These are phyloP conservation scores for Posidonia oceanica DNA, from an alignment of 116 monocot genomes.

Conservation along the genomic window DNA sequence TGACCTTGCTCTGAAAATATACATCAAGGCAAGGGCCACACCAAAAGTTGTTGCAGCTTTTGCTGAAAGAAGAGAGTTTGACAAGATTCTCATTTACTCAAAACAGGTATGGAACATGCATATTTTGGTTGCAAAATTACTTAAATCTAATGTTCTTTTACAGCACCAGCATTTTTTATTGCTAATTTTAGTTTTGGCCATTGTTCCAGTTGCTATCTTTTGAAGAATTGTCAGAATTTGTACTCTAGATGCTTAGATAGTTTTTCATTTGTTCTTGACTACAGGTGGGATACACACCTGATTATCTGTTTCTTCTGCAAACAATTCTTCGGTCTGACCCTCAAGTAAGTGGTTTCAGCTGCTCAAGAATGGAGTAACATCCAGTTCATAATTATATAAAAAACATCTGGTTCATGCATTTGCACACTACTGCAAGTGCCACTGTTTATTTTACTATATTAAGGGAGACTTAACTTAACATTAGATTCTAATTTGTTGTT, in stretches of 20 bases:
- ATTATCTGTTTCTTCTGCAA: conserved; percentile 97
- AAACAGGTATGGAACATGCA: conserved; percentile 49
- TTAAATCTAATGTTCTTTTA: too few relatives aligned
- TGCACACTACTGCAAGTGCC: too few relatives aligned
- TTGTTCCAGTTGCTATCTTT: background rate
- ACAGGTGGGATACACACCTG: conserved; percentile 99
- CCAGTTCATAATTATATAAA: too few relatives aligned
- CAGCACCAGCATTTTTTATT: too few relatives aligned
- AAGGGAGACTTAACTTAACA: too few relatives aligned
- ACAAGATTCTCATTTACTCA: conserved; percentile 93
- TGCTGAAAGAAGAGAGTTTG: conserved; percentile 91
- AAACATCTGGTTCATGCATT: too few relatives aligned
- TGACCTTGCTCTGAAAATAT: conserved; percentile 95
- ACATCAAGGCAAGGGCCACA: conserved; percentile 94
- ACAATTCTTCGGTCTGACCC: conserved; percentile 72
- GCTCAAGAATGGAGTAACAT: too few relatives aligned
- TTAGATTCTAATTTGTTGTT: too few relatives aligned
- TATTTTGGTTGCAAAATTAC: too few relatives aligned
- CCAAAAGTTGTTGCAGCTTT: conserved; percentile 99
- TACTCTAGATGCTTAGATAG: background rate
- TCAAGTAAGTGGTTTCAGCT: conserved; percentile 11
- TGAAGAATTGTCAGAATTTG: background rate
- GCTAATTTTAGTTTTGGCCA: background rate
- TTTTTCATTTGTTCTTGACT: background rate
- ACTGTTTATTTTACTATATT: too few relatives aligned